Percentiles rank a stretch among this genome's conserved stretches.
Evolutionary conservation across 495 filamentous ascomycete species (phyloP).

Genomic region (Penicillium daleae): DNA sequence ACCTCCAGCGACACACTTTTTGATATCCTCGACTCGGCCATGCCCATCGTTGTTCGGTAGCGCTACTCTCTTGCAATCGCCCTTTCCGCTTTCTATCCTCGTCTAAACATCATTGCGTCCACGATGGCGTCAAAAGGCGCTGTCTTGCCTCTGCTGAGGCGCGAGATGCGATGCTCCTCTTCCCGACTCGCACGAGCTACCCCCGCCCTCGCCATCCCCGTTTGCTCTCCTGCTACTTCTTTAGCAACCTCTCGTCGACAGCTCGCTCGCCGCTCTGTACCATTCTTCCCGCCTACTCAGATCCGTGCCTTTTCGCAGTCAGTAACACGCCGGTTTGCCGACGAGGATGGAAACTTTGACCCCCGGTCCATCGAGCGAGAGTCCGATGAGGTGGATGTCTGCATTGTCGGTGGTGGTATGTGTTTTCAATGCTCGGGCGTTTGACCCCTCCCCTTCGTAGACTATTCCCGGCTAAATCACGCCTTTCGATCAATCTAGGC

Average conservation of each 20-base stretch:
- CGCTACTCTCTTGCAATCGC: not conserved
- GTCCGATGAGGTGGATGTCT: conserved; percentile 92
- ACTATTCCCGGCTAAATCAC: conserved; percentile 21
- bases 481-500: conserved; percentile 47
- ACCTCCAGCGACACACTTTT: not conserved
- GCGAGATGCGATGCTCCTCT: conserved; percentile 40
- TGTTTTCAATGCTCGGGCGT: conserved; percentile 13
- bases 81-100: conserved; percentile 1
- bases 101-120: conserved; percentile 5
- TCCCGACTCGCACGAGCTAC: conserved; percentile 33
- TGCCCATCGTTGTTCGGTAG: conserved; percentile 12
- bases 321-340: conserved; percentile 49
- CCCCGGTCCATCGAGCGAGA: conserved; percentile 78
- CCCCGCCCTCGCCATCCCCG: conserved; percentile 31
- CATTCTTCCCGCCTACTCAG: conserved; percentile 33
- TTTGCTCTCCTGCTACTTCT: conserved; percentile 27
- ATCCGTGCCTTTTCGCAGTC: conserved; percentile 55
- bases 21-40: not conserved
- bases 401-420: conserved; percentile 89
- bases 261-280: conserved; percentile 25
- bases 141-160: conserved; percentile 49
- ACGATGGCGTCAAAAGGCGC: conserved; percentile 49
- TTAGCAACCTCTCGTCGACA: conserved; percentile 28
- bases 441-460: not conserved
- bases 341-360: conserved; percentile 69